Evolutionary conservation across 139 green algal genomes (phyloP).

Genomic region (Limnomonas spitsbergensis): DNA sequence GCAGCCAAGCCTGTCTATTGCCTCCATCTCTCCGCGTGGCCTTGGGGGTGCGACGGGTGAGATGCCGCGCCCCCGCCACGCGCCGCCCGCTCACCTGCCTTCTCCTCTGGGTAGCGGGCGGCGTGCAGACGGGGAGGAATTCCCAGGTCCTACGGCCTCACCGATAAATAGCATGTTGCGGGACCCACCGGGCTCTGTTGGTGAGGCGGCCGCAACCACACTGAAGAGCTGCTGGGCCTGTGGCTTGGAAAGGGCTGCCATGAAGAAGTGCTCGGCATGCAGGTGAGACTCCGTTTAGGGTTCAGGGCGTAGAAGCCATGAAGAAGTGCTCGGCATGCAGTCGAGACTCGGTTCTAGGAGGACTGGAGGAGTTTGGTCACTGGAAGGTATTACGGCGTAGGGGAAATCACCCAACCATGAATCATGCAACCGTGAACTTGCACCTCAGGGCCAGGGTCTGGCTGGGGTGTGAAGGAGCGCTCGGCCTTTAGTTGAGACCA

Average conservation of each 20-base stretch:
- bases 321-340: conserved; percentile 7
- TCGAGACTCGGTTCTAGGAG: too few relatives aligned
- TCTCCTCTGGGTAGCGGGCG: too few relatives aligned
- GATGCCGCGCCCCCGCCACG: too few relatives aligned
- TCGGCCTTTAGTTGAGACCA: too few relatives aligned
- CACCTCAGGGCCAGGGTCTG: not conserved
- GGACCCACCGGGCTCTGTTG: not conserved
- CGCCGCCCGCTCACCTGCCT: too few relatives aligned
- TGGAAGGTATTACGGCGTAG: not conserved
- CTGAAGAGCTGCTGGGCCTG: not conserved
- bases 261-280: not conserved
- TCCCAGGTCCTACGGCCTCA: too few relatives aligned
- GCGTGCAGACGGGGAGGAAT: too few relatives aligned
- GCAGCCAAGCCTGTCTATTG: too few relatives aligned
- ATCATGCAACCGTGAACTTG: not conserved
- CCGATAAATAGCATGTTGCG: not conserved
- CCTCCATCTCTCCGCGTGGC: too few relatives aligned
- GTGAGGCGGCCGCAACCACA: not conserved
- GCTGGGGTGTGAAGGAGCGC: not conserved
- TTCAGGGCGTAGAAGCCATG: not conserved
- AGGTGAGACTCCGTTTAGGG: conserved; percentile 3
- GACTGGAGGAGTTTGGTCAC: not conserved
- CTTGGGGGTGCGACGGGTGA: too few relatives aligned
- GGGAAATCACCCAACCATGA: not conserved
- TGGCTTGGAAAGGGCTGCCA: not conserved